Evolutionary conservation across 352 stramenopile genomes (phyloP).

Genomic region (Globisporangium canariense): DNA sequence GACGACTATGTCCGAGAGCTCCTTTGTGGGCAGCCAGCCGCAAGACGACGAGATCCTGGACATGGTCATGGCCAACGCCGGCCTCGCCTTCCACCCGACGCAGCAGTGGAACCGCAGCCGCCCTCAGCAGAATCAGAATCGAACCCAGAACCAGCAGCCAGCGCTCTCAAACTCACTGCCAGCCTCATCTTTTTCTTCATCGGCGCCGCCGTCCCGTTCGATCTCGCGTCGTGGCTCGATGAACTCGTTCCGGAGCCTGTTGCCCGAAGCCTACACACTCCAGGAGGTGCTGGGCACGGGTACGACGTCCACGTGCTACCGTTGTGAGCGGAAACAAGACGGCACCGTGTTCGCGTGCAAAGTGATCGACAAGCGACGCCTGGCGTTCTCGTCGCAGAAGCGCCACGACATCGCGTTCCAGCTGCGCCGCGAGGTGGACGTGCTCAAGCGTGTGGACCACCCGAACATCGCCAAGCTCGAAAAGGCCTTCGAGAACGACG

Average conservation of each 20-base stretch:
- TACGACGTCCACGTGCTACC: slow-evolving; percentile 73
- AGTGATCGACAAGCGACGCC: slow-evolving; percentile 68
- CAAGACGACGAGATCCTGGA: slow-evolving; percentile 26
- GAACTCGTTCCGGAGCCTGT: slow-evolving; percentile 33
- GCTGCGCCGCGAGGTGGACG: slow-evolving; percentile 60
- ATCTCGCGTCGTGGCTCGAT: slow-evolving; percentile 15
- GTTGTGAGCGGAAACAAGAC: slow-evolving; percentile 44
- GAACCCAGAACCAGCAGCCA: not conserved
- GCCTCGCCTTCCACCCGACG: slow-evolving; percentile 11
- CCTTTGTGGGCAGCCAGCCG: slow-evolving; percentile 27
- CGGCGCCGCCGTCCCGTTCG: not conserved
- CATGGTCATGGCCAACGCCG: slow-evolving; percentile 29
- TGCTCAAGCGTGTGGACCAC: slow-evolving; percentile 60
- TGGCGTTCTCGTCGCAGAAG: slow-evolving; percentile 44
- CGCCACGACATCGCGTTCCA: slow-evolving; percentile 54
- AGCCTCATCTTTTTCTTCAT: not conserved
- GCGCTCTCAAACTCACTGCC: slow-evolving; percentile 7
- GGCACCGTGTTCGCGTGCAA: slow-evolving; percentile 63
- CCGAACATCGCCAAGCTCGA: slow-evolving; percentile 69
- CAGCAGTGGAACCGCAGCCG: slow-evolving; percentile 16
- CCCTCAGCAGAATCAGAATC: not conserved
- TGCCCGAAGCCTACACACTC: slow-evolving; percentile 45
- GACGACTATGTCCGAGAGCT: slow-evolving; percentile 41
- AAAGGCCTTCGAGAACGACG: slow-evolving; percentile 63
- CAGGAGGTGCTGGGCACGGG: slow-evolving; percentile 61